Evolutionary conservation across 208 protist species (phyloP), one percentile per base, ranked within the genome.

Genomic region (Acanthamoeba castellanii): DNA sequence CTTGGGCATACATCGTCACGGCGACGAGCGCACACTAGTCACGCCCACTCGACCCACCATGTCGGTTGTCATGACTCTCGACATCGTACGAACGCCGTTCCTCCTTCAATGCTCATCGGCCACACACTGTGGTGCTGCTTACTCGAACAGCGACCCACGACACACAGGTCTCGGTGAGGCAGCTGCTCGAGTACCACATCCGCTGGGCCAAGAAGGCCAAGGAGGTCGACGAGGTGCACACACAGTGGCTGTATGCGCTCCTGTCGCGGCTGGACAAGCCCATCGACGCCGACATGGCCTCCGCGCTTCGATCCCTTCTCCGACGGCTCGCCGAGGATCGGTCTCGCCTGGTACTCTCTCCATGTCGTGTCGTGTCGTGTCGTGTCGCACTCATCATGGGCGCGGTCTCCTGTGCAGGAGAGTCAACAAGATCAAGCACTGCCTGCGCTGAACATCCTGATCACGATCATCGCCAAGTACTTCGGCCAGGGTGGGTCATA

Each of bases 231-330:
- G 68, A 76, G 68, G 34, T 76, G 13, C 68, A 76, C 27, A 27
- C n/a, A 8, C 68, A 76, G n/a, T 76, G 68, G 68, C 68, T 76
- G 8, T 76, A 42, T 20, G 68, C 68, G 5, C 68, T 76, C 4
- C 13, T 76, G 68, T 76, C 68, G 3, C 68, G 68, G 3, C 68
- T 76, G 8, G 68, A 76, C 34, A 76, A 76, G 68, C 68, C 68
- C 68, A 76, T 76, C 68, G 68, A 76, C 34, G 68, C 68, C 32
- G 68, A 76, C 30, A 76, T 76, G 68, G 68, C 68, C 34, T 76
- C 68, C 13, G 68, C 68, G 34, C 68, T 76, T 9, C 68, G 68
- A 9, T 76, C 68, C 2, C 68, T 76, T 2, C 68, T 76, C 27
- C 68, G 68, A 47, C 68, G 68, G 18, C 68, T 76, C 68, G 68